Conservation (phyloP, 2,329 filamentous ascomycete genomes). For the Ophiostoma himal-ulmi region DNA sequence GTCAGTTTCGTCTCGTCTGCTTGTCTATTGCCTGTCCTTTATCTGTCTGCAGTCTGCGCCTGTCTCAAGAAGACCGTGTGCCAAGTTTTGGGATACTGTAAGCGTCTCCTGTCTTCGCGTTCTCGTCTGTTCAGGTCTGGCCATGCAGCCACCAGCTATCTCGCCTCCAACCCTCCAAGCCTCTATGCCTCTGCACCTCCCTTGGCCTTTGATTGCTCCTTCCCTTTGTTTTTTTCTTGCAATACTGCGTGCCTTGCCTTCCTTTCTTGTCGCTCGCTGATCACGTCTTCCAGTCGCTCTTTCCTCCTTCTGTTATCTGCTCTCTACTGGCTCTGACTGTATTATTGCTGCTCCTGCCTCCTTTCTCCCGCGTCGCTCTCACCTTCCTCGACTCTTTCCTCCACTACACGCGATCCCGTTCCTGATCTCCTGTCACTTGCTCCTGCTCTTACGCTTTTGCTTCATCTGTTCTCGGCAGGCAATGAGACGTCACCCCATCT, state of each 20-base stretch:
- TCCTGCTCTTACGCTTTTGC: background rate
- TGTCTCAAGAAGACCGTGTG: conserved; percentile 1
- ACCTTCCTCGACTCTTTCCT: background rate
- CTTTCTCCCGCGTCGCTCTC: background rate
- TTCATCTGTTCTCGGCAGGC: conserved; percentile 6
- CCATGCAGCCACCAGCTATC: background rate
- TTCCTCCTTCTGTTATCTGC: background rate
- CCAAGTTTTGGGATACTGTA: conserved; percentile 1
- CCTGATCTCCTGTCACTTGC: background rate
- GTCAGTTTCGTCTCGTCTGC: conserved; percentile 9
- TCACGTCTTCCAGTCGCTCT: background rate
- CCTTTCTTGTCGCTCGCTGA: background rate
- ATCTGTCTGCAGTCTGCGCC: background rate
- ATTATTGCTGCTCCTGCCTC: background rate
- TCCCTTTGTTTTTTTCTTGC: background rate
- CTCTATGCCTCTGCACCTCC: background rate
- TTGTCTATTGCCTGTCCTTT: no score
- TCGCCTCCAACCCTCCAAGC: background rate
- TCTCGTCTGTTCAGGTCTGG: background rate
- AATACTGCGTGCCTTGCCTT: background rate
- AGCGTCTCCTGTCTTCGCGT: background rate
- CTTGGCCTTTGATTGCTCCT: background rate
- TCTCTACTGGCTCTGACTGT: background rate
- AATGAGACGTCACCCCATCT: conserved; percentile 11
- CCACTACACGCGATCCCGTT: background rate